Base-by-base conservation (phyloP, 768 basidiomycete genomes). In the Xanthoconium purpureum region DNA sequence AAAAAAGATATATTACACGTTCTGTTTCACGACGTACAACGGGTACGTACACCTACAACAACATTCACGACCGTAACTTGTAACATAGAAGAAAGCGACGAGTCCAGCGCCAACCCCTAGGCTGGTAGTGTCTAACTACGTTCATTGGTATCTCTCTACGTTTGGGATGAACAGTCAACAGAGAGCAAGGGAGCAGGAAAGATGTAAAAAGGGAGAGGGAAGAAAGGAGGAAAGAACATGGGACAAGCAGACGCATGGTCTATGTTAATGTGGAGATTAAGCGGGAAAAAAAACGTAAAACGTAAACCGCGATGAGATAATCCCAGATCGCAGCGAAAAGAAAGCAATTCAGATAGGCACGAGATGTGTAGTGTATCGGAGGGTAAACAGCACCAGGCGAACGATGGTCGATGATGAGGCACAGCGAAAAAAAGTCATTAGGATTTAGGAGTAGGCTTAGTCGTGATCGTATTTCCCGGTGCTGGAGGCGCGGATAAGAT, bases 401-500 rank as follows among this genome's bases (percentile, higher is more conserved):
- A 24, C 4, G 24, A 24, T 24, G 24, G 4, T 24, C 24, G 24
- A 24, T 24, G 24, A 24, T 24, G 24, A 4, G 24, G 24, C 24
- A 24, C 24, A 24, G 24, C 24, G 24, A 24, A 4, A 4, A 48
- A 38, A 42, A 20, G 11, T 29, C 12, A 30, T n/a, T 50, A 58
- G 20, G 63, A 46, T 37, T 57, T 65, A 29, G 56, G 18, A 5
- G 38, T 45, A 14, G 66, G 50, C 29, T 63, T 71, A 15, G 62
- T 42, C 40, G 59, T 17, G 45, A 55, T 48, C 18, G 48, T 30
- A 10, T 10, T 50, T 30, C 48, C 48, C 3, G 72, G 65, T 1
- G 61, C 45, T 12, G 73, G 73, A 15, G 74, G 68, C 6, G 74
- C 71, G 0, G 71, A 70, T 18, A 74, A 28, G 28, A 71, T 68